Evolutionary conservation across 2,329 filamentous ascomycete species (phyloP), one percentile per base, ranked within the genome.

Genomic region (Stachybotrys chlorohalonatus): DNA sequence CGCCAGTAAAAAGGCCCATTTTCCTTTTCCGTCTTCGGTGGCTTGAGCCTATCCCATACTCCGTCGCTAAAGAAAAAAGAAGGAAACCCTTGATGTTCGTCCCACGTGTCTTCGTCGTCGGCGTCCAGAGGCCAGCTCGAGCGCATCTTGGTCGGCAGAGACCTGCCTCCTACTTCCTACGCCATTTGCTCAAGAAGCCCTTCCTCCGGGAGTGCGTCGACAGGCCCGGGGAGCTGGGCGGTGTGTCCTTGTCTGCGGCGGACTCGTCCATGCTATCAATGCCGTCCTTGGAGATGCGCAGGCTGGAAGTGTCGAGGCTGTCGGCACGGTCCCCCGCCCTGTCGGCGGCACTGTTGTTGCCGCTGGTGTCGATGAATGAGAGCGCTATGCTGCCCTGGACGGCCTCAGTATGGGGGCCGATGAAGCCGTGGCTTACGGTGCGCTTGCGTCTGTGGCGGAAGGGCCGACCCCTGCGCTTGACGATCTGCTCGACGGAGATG

Each of bases 361-460:
- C n/a, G 24, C n/a, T 16, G 17, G 48, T 30, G 17, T 65, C 61
- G 48, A 62, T 55, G 45, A 63, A 59, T 51, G 68, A 65, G 45
- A 71, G 64, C 3, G 70, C 73, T 50, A 70, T 61, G 17, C 63
- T 61, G 55, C 67, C 69, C 52, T 66, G 63, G 52, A 68, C 58
- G 16, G 64, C 62, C 54, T 68, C 65, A 47, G 69, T 63, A 39
- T 67, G 66, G 1, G 68, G 68, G 9, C 67, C 67, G 59, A 79
- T 73, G 56, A 69, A 68, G 52, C 77, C 77, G 55, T 78, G 71
- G 60, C 68, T 76, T 55, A 77, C 68, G 16, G 75, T 77, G 39
- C 71, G 72, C 60, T 73, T 75, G 62, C 75, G 70, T 62, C 75
- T 78, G 59, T 68, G 63, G 47, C 80, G 63, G 59, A 81, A 75